Conservation (phyloP, 306 rosid genomes). For the Ammopiptanthus mongolicus region DNA sequence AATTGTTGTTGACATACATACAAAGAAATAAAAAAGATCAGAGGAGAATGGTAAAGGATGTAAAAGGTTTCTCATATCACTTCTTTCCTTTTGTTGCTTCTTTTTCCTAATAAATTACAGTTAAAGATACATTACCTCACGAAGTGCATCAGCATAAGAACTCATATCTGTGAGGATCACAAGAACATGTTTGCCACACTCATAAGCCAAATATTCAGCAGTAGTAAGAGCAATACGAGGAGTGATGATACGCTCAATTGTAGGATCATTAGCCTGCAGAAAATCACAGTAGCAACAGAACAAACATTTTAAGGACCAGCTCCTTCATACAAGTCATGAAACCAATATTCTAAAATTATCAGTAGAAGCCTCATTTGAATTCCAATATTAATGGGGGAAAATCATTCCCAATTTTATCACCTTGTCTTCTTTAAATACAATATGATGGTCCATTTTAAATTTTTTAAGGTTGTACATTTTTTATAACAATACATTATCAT, state of each 20-base stretch:
- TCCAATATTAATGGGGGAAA: background rate
- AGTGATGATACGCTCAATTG: conserved; percentile 98
- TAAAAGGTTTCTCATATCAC: background rate
- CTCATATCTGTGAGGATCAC: conserved; percentile 99
- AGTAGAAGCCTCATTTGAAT: background rate
- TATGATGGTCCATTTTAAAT: background rate
- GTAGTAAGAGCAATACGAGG: conserved; percentile 99
- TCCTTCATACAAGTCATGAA: background rate
- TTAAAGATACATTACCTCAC: conserved; percentile 65
- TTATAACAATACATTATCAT: background rate
- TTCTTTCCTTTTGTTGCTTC: background rate
- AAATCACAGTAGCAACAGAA: conserved; percentile 12
- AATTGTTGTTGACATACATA: background rate
- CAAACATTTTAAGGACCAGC: conserved; percentile 6
- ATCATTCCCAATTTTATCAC: background rate
- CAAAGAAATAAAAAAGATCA: background rate
- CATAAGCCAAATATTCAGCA: conserved; percentile 98
- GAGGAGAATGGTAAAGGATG: background rate
- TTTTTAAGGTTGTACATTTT: background rate
- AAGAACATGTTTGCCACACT: conserved; percentile 98
- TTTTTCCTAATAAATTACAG: conserved; percentile 1
- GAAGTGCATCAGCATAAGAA: conserved; percentile 99
- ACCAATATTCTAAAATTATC: background rate
- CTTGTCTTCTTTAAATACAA: conserved; percentile 1
- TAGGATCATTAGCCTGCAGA: conserved; percentile 96